Conservation (phyloP, 2,329 filamentous ascomycete genomes). For the Botrytis galanthina region DNA sequence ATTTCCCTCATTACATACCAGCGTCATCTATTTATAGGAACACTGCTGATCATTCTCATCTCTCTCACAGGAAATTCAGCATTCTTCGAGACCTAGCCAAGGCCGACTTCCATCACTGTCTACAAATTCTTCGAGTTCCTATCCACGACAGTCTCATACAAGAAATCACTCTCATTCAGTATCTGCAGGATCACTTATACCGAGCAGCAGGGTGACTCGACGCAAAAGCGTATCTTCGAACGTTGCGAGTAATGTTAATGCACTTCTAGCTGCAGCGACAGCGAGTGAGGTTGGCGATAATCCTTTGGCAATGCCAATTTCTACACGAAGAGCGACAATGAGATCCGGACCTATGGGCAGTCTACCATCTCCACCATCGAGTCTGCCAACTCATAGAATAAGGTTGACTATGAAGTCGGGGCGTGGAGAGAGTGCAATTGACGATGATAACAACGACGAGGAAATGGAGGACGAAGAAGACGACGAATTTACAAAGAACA, state of each 20-base stretch:
- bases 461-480: conserved; percentile 53
- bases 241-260: conserved; percentile 67
- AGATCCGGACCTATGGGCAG: conserved; percentile 54
- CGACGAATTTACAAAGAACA: conserved; percentile 45
- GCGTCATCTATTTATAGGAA: conserved; percentile 35
- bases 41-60: conserved; percentile 33
- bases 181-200: conserved; percentile 72
- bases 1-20: conserved; percentile 33
- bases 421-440: conserved; percentile 61
- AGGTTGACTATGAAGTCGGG: conserved; percentile 51
- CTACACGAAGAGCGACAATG: conserved; percentile 63
- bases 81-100: conserved; percentile 64
- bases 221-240: conserved; percentile 89
- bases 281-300: conserved; percentile 64
- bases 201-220: conserved; percentile 81
- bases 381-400: conserved; percentile 56
- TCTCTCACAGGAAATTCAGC: conserved; percentile 57
- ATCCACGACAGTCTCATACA: conserved; percentile 45
- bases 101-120: conserved; percentile 59
- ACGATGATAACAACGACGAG: conserved; percentile 62
- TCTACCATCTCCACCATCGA: conserved; percentile 64
- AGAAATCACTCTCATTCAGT: conserved; percentile 81
- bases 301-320: conserved; percentile 56
- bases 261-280: conserved; percentile 69
- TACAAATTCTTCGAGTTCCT: conserved; percentile 55